Conservation (phyloP, 345 rosid species). For the Psidium friedrichsthalianum region DNA sequence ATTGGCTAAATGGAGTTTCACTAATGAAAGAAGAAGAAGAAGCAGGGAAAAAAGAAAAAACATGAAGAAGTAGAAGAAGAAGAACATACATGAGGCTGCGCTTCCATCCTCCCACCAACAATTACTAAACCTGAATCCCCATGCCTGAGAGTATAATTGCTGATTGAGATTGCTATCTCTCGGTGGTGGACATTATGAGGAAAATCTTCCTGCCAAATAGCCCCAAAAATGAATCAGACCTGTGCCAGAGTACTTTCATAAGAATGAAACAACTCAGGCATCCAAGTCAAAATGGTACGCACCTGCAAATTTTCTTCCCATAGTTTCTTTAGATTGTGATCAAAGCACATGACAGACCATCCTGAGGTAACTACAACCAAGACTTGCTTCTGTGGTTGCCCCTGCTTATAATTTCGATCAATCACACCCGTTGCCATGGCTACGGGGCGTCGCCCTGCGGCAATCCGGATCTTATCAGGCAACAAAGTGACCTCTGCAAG, state of each 20-base stretch:
- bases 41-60: neutral
- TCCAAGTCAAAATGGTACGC: neutral
- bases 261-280: neutral
- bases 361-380: slow-evolving; percentile 94
- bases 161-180: slow-evolving; percentile 69
- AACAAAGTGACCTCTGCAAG: slow-evolving; percentile 48
- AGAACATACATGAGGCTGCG: slow-evolving; percentile 78
- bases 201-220: slow-evolving; percentile 61
- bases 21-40: neutral
- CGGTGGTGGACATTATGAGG: slow-evolving; percentile 86
- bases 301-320: slow-evolving; percentile 98
- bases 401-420: slow-evolving; percentile 50
- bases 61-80: neutral
- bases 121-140: slow-evolving; percentile 82
- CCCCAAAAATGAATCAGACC: neutral
- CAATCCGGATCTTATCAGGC: slow-evolving; percentile 83
- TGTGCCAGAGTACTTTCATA: neutral
- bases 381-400: slow-evolving; percentile 84
- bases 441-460: slow-evolving; percentile 79
- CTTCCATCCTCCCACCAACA: slow-evolving; percentile 95
- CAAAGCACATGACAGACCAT: slow-evolving; percentile 93
- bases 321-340: slow-evolving; percentile 87
- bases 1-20: neutral
- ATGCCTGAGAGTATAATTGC: slow-evolving; percentile 81
- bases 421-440: slow-evolving; percentile 94